Evolutionary conservation across 306 rosid species (phyloP).

Genomic region (Dryas octopetala): DNA sequence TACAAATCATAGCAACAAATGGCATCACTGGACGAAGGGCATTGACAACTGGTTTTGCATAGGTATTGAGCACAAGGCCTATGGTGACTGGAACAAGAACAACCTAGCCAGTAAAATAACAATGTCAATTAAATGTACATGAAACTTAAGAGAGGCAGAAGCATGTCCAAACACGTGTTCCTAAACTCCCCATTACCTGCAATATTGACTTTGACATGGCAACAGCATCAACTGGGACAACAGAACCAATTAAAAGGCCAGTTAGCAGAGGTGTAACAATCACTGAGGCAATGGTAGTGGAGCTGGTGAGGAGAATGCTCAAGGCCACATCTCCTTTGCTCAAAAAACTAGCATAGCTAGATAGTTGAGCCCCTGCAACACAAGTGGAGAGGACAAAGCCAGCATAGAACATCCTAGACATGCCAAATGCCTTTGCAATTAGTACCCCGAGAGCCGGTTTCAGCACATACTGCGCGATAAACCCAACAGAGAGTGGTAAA

Average conservation of each 20-base stretch:
- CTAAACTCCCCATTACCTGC: slow-evolving; percentile 53
- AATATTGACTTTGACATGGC: slow-evolving; percentile 96
- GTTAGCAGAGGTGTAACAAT: slow-evolving; percentile 74
- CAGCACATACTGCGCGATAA: slow-evolving; percentile 70
- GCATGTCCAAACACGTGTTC: not conserved
- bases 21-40: slow-evolving; percentile 90
- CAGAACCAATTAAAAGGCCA: slow-evolving; percentile 81
- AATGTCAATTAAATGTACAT: slow-evolving; percentile 1
- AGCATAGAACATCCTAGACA: slow-evolving; percentile 69
- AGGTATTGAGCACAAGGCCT: slow-evolving; percentile 88
- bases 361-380: slow-evolving; percentile 96
- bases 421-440: slow-evolving; percentile 68
- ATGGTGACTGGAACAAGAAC: slow-evolving; percentile 82
- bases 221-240: slow-evolving; percentile 88
- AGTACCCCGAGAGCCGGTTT: slow-evolving; percentile 83
- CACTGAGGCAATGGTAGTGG: slow-evolving; percentile 83
- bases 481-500: slow-evolving; percentile 79
- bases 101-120: slow-evolving; percentile 49
- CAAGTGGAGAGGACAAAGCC: slow-evolving; percentile 92
- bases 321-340: slow-evolving; percentile 96
- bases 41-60: slow-evolving; percentile 81
- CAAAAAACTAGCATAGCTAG: slow-evolving; percentile 88
- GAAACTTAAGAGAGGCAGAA: not conserved
- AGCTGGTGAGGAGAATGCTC: slow-evolving; percentile 91
- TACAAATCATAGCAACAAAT: slow-evolving; percentile 89